Percentiles rank a stretch among this genome's conserved stretches.
phyloP scores from a whole-genome alignment of 1,284 basidiomycete genomes.

The Athelia psychrophila region DNA sequence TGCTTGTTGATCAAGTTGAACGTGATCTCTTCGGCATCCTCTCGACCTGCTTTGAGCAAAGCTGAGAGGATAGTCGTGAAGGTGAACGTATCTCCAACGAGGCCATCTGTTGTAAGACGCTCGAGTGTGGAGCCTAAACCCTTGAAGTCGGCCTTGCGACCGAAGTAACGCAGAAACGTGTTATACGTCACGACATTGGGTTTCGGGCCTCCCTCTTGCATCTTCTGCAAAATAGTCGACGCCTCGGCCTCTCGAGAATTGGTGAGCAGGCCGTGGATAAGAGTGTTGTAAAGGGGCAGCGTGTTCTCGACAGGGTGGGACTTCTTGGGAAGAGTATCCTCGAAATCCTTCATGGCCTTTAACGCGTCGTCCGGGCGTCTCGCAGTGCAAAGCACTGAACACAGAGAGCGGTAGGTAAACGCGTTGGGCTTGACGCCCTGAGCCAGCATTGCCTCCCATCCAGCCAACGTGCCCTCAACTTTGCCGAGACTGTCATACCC shows the following conservation, averaged over 20 bases:
- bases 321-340: slow-evolving; percentile 25
- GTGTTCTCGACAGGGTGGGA: slow-evolving; percentile 17
- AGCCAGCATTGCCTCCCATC: slow-evolving; percentile 60
- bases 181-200: slow-evolving; percentile 79
- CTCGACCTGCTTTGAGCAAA: slow-evolving; percentile 61
- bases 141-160: slow-evolving; percentile 56
- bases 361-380: slow-evolving; percentile 44
- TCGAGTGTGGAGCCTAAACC: slow-evolving; percentile 54
- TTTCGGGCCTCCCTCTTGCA: slow-evolving; percentile 49
- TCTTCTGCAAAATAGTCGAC: slow-evolving; percentile 41
- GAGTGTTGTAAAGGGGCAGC: slow-evolving; percentile 59
- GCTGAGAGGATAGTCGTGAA: slow-evolving; percentile 80
- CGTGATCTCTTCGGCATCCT: slow-evolving; percentile 62
- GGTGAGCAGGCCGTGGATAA: slow-evolving; percentile 58
- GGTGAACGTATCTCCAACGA: slow-evolving; percentile 74
- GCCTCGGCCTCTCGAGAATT: slow-evolving; percentile 41
- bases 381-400: slow-evolving; percentile 51
- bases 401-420: slow-evolving; percentile 58
- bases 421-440: slow-evolving; percentile 50
- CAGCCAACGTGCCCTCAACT: slow-evolving; percentile 41
- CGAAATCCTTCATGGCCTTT: slow-evolving; percentile 49
- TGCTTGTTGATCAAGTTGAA: slow-evolving; percentile 70
- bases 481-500: slow-evolving; percentile 50
- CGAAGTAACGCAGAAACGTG: slow-evolving; percentile 68
- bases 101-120: slow-evolving; percentile 45